A percentile compares a stretch with the other conserved stretches of the same genome.
These are phyloP conservation scores for Talaromyces sp. DNA, from an alignment of 2,329 filamentous ascomycete species.

Conservation along the genomic window DNA sequence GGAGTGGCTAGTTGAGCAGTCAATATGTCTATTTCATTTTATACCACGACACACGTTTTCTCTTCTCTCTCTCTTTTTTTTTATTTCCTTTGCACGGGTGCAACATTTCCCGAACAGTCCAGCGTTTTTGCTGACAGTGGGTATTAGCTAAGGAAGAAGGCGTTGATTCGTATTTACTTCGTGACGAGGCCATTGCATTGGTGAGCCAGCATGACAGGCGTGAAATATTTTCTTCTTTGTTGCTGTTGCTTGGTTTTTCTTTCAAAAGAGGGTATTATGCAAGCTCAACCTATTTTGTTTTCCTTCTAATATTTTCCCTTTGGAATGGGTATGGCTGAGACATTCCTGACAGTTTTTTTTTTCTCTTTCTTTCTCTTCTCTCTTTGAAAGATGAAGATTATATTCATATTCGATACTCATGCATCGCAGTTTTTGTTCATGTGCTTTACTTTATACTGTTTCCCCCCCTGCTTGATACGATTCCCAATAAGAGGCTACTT, in stretches of 20 bases:
- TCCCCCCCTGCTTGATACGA: neutral
- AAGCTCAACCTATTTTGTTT: neutral
- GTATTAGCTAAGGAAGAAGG: slow-evolving; percentile 13
- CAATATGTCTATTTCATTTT: neutral
- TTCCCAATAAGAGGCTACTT: slow-evolving; percentile 5
- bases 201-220: slow-evolving; percentile 15
- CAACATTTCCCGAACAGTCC: slow-evolving; percentile 10
- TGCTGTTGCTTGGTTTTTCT: neutral
- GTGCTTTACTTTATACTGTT: neutral
- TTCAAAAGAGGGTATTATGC: neutral
- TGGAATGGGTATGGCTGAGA: neutral
- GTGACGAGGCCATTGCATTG: slow-evolving; percentile 13
- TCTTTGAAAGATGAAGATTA: slow-evolving; percentile 4
- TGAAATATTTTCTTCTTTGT: slow-evolving; percentile 6
- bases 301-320: neutral
- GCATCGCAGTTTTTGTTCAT: neutral
- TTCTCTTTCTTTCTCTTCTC: neutral
- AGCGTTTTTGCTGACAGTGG: slow-evolving; percentile 7
- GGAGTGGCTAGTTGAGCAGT: slow-evolving; percentile 31
- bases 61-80: neutral
- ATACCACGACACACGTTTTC: neutral
- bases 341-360: neutral
- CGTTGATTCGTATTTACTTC: slow-evolving; percentile 15
- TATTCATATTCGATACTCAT: neutral
- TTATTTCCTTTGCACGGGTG: slow-evolving; percentile 9